Conservation (phyloP, 1,284 basidiomycete genomes). For the Ustilago sp. region DNA sequence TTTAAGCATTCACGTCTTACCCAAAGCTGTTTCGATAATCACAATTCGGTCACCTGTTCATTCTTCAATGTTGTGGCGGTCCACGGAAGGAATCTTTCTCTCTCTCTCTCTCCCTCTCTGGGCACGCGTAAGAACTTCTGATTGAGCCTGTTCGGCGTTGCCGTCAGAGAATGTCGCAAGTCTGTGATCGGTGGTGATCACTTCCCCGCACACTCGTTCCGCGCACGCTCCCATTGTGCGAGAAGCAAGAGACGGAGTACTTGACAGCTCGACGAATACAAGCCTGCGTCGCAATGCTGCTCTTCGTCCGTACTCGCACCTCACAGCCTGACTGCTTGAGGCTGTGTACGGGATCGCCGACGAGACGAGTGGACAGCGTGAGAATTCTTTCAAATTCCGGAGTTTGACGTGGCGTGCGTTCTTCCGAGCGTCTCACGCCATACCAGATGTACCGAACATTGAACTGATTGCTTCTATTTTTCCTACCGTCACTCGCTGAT, state of each 20-base stretch:
- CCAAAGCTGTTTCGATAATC: conserved; percentile 14
- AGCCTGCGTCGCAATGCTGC: background rate
- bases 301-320: background rate
- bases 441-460: background rate
- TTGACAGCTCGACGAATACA: background rate
- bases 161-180: background rate
- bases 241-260: background rate
- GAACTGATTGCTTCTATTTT: background rate
- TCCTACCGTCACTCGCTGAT: background rate
- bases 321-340: background rate
- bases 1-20: conserved; percentile 2
- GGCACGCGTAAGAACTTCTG: conserved; percentile 4
- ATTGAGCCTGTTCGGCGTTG: background rate
- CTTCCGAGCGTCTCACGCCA: background rate
- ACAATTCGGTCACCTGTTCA: conserved; percentile 12
- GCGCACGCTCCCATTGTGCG: too few relatives aligned
- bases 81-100: background rate
- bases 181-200: too few relatives aligned
- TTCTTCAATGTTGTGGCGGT: background rate
- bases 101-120: background rate
- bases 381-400: background rate
- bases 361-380: background rate
- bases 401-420: background rate
- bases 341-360: conserved; percentile 3
- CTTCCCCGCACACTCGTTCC: too few relatives aligned